Percentiles rank a stretch among this genome's conserved stretches.
Evolutionary conservation across 306 rosid species (phyloP).

Genomic region (Hippophae gyantsensis): DNA sequence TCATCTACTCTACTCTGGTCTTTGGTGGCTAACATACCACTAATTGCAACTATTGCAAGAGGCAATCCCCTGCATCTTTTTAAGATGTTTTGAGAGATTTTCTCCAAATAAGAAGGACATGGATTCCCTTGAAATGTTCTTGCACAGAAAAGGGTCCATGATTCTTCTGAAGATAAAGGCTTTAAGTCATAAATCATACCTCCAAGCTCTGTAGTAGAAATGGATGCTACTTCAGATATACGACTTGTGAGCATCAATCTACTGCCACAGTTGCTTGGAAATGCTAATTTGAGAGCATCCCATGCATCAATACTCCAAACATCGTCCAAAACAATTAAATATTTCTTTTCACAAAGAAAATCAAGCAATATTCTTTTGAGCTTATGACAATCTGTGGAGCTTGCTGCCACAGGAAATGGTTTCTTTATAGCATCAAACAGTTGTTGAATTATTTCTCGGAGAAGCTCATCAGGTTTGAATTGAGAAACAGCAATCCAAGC

Average conservation of each 20-base stretch:
- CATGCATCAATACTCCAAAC: slow-evolving; percentile 37
- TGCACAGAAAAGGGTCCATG: slow-evolving; percentile 37
- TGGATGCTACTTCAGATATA: slow-evolving; percentile 29
- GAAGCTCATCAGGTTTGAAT: slow-evolving; percentile 25
- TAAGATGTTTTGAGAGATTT: slow-evolving; percentile 18
- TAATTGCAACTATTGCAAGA: slow-evolving; percentile 50
- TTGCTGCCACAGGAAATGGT: slow-evolving; percentile 29
- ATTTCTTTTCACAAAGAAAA: slow-evolving; percentile 27
- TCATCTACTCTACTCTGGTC: slow-evolving; percentile 37
- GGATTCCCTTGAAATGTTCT: slow-evolving; percentile 32
- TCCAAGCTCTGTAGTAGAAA: slow-evolving; percentile 19
- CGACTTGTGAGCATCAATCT: slow-evolving; percentile 45
- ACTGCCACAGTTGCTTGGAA: slow-evolving; percentile 35
- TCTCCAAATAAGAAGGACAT: slow-evolving; percentile 35
- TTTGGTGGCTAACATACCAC: slow-evolving; percentile 50
- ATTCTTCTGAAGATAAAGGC: slow-evolving; percentile 30
- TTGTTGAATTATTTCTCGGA: slow-evolving; percentile 28
- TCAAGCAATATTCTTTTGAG: slow-evolving; percentile 24
- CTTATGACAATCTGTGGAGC: slow-evolving; percentile 19
- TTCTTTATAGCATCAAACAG: not conserved
- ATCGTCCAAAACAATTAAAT: slow-evolving; percentile 46
- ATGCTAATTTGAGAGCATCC: slow-evolving; percentile 40
- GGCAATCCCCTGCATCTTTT: slow-evolving; percentile 54
- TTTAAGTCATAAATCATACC: slow-evolving; percentile 31
- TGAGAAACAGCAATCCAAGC: slow-evolving; percentile 42